Evolutionary conservation across 2,329 filamentous ascomycete species (phyloP), one percentile per base, ranked within the genome.

Genomic region (Claviceps lovelessii): DNA sequence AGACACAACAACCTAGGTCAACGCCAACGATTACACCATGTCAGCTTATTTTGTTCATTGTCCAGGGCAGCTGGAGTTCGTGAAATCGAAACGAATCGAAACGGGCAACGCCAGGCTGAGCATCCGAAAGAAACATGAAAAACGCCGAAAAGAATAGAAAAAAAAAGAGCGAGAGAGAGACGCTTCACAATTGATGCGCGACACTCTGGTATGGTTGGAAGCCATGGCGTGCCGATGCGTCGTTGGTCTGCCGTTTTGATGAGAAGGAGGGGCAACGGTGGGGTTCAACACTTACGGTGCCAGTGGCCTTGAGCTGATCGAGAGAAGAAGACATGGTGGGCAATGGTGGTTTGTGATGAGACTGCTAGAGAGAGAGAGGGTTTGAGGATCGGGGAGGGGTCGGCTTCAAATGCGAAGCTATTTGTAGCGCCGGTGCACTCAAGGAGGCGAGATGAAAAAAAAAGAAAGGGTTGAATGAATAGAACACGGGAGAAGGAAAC

Each of bases 241-340:
- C 19, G 41, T 23, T 19, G 28, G 7, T 31, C 19, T 17, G 44
- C 23, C 28, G 42, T 33, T 50, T 50, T 50, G 48, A 17, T 47
- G 50, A 65, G 42, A 49, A 56, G 28, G 66, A 66, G 66, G 68
- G 67, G 66, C 61, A 61, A 55, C 58, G 58, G 59, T 61, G 59
- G 62, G 64, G 60, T 61, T 57, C 54, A 50, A 23, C 50, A 87
- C 88, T 75, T 80, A 95, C 90, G 69, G 93, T 98, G 85, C 93
- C 93, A 71, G 86, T 74, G 78, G 88, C 84, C 82, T 98, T 98
- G 73, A 98, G 83, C 78, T 97, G 90, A 67, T 97, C 93, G 67
- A 98, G 86, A 73, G 90, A 88, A 74, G 77, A 85, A 73, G 88
- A 75, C 90, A 96, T 96, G 62, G 53, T 68, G 60, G 41, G 2